These are phyloP conservation scores for Botrytis fragariae DNA, from an alignment of 2,329 filamentous ascomycete species.

Conservation along the genomic window DNA sequence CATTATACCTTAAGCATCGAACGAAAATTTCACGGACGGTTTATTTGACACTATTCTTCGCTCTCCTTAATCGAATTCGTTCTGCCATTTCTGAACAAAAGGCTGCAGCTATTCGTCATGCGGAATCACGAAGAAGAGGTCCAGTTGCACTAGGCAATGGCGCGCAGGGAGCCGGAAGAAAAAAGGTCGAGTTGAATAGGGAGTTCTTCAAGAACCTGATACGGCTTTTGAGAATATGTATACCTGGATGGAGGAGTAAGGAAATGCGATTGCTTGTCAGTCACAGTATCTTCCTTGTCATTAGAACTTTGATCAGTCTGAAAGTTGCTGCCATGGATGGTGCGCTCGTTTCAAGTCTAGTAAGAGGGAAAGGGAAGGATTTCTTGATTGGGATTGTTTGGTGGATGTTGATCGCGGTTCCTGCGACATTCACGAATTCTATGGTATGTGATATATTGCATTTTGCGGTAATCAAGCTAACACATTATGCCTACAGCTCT, in stretches of 20 bases:
- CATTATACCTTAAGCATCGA: constrained; percentile 75
- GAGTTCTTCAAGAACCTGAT: constrained; percentile 72
- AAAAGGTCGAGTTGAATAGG: constrained; percentile 88
- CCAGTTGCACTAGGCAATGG: constrained; percentile 45
- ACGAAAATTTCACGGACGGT: constrained; percentile 79
- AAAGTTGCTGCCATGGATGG: constrained; percentile 97
- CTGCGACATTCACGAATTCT: constrained; percentile 96
- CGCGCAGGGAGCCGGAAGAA: constrained; percentile 47
- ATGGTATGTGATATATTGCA: constrained; percentile 63
- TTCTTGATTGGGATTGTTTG: constrained; percentile 86
- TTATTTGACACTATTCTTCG: constrained; percentile 77
- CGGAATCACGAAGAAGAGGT: constrained; percentile 54
- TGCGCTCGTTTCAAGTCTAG: constrained; percentile 84
- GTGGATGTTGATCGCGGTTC: constrained; percentile 98
- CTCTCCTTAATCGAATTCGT: constrained; percentile 82
- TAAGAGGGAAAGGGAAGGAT: constrained; percentile 85
- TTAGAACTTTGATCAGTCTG: constrained; percentile 87
- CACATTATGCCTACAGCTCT: constrained; percentile 56
- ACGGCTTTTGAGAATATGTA: constrained; percentile 77
- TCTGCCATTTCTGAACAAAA: constrained; percentile 93
- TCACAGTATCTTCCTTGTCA: constrained; percentile 88
- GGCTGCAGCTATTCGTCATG: constrained; percentile 69
- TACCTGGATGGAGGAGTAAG: constrained; percentile 86
- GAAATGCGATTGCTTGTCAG: constrained; percentile 83
- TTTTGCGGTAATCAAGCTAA: constrained; percentile 9